Conservation (phyloP, 2,329 filamentous ascomycete genomes). For the Fusarium sp. region DNA sequence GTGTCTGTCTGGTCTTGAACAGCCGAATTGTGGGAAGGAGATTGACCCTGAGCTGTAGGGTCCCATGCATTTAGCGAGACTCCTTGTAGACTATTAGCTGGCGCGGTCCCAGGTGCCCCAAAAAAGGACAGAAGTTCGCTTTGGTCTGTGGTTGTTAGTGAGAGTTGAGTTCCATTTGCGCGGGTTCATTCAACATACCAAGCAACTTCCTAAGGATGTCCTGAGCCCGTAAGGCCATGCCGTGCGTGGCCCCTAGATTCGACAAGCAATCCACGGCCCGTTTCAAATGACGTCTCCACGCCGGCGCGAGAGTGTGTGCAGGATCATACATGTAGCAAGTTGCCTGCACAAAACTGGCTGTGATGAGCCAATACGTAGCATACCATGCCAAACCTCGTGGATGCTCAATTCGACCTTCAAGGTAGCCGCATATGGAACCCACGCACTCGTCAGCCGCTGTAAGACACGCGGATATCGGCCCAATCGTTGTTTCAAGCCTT, state of each 20-base stretch:
- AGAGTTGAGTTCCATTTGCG: neutral
- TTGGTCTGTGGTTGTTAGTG: neutral
- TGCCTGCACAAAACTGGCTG: conserved; percentile 28
- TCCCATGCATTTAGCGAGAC: neutral
- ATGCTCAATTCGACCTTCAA: neutral
- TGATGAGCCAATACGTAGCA: conserved; percentile 30
- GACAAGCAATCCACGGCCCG: conserved; percentile 11
- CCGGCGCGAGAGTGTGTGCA: conserved; percentile 13
- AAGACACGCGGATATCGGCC: conserved; percentile 9
- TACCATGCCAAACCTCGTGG: conserved; percentile 27
- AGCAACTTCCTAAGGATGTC: conserved; percentile 19
- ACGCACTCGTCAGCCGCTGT: conserved; percentile 19
- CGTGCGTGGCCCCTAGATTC: conserved; percentile 7
- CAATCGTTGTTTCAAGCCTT: conserved; percentile 1
- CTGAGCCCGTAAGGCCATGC: conserved; percentile 20
- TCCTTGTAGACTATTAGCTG: neutral
- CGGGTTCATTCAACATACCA: neutral
- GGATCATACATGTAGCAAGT: conserved; percentile 26
- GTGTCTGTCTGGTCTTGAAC: conserved; percentile 1
- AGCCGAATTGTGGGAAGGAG: neutral
- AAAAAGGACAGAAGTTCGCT: neutral
- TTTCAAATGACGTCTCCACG: conserved; percentile 19
- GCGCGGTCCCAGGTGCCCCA: neutral
- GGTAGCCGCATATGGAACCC: conserved; percentile 17
- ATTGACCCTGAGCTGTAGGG: neutral